phyloP scores from a whole-genome alignment of 2,329 filamentous ascomycete genomes.

The Herpotrichia juniperi region DNA sequence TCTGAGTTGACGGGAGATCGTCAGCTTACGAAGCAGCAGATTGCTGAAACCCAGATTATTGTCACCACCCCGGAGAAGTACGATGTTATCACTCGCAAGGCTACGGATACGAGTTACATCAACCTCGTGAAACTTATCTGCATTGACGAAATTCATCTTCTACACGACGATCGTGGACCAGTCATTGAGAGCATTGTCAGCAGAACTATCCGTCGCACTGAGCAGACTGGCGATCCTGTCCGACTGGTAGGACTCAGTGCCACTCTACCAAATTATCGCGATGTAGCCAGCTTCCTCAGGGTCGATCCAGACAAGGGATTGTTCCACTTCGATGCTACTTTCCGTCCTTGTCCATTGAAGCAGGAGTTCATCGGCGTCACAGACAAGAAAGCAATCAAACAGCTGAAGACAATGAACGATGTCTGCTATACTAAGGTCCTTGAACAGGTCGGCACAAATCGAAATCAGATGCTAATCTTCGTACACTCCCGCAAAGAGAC shows the following conservation, averaged over 20 bases:
- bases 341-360: constrained; percentile 88
- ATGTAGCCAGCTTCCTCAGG: constrained; percentile 93
- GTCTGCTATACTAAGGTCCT: constrained; percentile 97
- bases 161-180: constrained; percentile 96
- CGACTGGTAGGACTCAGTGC: constrained; percentile 91
- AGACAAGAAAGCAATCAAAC: constrained; percentile 98
- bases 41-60: constrained; percentile 96
- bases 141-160: constrained; percentile 96
- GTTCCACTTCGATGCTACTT: constrained; percentile 96
- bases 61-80: constrained; percentile 99
- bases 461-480: constrained; percentile 98
- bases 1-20: constrained; percentile 97
- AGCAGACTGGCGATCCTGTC: constrained; percentile 92
- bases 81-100: constrained; percentile 98
- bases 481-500: constrained; percentile 99
- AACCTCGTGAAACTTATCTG: constrained; percentile 95
- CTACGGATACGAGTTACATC: constrained; percentile 94
- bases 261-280: constrained; percentile 93
- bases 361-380: constrained; percentile 98
- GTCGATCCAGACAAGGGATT: constrained; percentile 84
- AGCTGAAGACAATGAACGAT: constrained; percentile 99
- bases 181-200: constrained; percentile 97
- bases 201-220: constrained; percentile 87
- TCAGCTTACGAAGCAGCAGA: constrained; percentile 98
- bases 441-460: constrained; percentile 89